These are phyloP conservation scores for Suillus paluster DNA, from an alignment of 768 basidiomycete genomes.

Conservation along the genomic window DNA sequence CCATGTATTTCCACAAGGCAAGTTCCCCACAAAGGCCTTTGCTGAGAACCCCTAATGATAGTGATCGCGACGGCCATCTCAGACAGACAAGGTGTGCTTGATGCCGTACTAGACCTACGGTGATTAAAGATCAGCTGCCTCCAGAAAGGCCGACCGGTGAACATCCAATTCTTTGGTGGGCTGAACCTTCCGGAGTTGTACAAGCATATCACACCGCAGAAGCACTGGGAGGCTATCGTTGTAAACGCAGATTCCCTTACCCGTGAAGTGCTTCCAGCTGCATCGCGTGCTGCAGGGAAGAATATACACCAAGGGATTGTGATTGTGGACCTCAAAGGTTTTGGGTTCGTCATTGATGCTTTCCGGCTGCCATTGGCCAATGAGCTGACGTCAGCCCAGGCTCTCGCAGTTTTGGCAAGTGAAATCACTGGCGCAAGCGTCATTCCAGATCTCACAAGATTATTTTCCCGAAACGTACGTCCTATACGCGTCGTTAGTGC, in stretches of 20 bases:
- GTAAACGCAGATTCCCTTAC: slow-evolving; percentile 68
- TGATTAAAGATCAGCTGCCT: background rate
- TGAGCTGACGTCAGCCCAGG: slow-evolving; percentile 35
- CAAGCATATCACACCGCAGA: slow-evolving; percentile 59
- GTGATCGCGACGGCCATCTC: background rate
- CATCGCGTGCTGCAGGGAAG: slow-evolving; percentile 56
- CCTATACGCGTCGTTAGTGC: background rate
- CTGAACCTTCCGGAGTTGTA: slow-evolving; percentile 63
- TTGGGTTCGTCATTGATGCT: slow-evolving; percentile 50
- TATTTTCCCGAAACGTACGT: slow-evolving; percentile 78
- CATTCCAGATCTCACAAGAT: slow-evolving; percentile 79
- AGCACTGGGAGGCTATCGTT: slow-evolving; percentile 64
- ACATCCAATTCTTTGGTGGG: slow-evolving; percentile 65
- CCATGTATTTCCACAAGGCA: slow-evolving; percentile 80
- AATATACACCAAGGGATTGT: slow-evolving; percentile 58
- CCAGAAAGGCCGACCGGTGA: slow-evolving; percentile 73
- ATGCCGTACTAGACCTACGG: background rate
- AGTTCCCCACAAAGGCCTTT: slow-evolving; percentile 14
- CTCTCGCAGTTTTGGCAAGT: slow-evolving; percentile 78
- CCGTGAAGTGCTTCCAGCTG: slow-evolving; percentile 70
- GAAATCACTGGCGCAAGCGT: slow-evolving; percentile 60
- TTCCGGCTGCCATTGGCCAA: background rate
- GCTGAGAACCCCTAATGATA: slow-evolving; percentile 1
- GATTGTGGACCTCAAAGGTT: slow-evolving; percentile 73
- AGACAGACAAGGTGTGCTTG: slow-evolving; percentile 69